phyloP scores from a whole-genome alignment of 805 yeast genomes.

The Ascoidea asiatica region DNA sequence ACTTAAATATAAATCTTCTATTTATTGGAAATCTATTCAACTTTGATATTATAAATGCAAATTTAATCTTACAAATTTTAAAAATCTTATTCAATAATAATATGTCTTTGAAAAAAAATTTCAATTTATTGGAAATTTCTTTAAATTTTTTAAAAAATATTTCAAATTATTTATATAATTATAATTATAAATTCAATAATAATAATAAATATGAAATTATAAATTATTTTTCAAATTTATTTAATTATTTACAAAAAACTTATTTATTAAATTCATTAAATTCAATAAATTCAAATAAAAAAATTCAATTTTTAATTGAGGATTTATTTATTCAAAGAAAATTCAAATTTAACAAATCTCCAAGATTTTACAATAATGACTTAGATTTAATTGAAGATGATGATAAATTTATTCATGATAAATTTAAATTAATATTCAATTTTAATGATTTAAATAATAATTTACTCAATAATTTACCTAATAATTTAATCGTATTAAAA shows the following conservation, averaged over 20 bases:
- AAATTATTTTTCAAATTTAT: no score
- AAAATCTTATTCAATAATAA: constrained; percentile 31
- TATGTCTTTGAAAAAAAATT: constrained; percentile 23
- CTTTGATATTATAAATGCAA: constrained; percentile 44
- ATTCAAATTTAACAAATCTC: constrained; percentile 25
- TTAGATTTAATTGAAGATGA: constrained; percentile 54
- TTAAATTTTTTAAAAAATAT: constrained; percentile 31
- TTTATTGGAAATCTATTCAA: constrained; percentile 54
- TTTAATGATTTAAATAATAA: no score
- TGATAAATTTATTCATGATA: constrained; percentile 45
- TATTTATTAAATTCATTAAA: constrained; percentile 11
- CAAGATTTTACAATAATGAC: constrained; percentile 24
- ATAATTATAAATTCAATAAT: constrained; percentile 3
- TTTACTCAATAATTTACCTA: no score
- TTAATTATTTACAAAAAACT: no score
- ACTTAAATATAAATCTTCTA: constrained; percentile 27
- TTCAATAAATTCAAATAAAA: constrained; percentile 18
- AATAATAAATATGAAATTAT: neutral
- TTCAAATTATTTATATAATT: constrained; percentile 34
- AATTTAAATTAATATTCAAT: no score
- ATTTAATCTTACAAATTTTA: constrained; percentile 37
- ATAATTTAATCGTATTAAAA: no score
- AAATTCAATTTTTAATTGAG: constrained; percentile 34
- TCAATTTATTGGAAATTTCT: constrained; percentile 43
- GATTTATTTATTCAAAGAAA: constrained; percentile 36